phyloP scores from a whole-genome alignment of 805 yeast genomes.

The Ogataea pini region DNA sequence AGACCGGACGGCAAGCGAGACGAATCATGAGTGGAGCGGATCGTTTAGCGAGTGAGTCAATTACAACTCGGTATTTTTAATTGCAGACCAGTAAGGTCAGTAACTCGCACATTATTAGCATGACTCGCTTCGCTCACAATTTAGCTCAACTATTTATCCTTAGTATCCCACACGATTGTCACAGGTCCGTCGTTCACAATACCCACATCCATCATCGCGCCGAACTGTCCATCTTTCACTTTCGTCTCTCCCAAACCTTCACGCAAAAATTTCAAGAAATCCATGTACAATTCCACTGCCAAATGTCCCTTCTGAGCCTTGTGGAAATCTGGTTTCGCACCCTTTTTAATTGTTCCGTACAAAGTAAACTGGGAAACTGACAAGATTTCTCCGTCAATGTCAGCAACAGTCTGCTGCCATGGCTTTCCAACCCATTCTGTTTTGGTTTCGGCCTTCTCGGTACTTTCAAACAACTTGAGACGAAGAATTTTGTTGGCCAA shows the following conservation, averaged over 20 bases:
- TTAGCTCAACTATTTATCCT: slow-evolving; percentile 33
- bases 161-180: slow-evolving; percentile 80
- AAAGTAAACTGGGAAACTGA: slow-evolving; percentile 94
- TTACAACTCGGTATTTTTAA: too few relatives aligned
- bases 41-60: too few relatives aligned
- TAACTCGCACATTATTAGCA: too few relatives aligned
- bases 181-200: slow-evolving; percentile 92
- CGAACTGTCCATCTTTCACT: slow-evolving; percentile 88
- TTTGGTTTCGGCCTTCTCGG: slow-evolving; percentile 40
- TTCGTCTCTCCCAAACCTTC: slow-evolving; percentile 57
- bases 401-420: slow-evolving; percentile 75
- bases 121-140: too few relatives aligned
- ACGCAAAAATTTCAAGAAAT: slow-evolving; percentile 50
- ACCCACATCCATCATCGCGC: slow-evolving; percentile 96
- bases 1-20: too few relatives aligned
- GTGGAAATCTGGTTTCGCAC: slow-evolving; percentile 94
- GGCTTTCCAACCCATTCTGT: slow-evolving; percentile 62
- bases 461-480: slow-evolving; percentile 67
- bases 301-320: slow-evolving; percentile 78
- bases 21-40: too few relatives aligned
- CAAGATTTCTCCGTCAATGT: slow-evolving; percentile 68
- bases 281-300: slow-evolving; percentile 52
- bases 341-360: slow-evolving; percentile 82
- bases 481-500: slow-evolving; percentile 65
- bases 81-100: too few relatives aligned